Evolutionary conservation across 176 grass and related monocot species (phyloP), one percentile per base, ranked within the genome.

Genomic region (Ensete glaucum): DNA sequence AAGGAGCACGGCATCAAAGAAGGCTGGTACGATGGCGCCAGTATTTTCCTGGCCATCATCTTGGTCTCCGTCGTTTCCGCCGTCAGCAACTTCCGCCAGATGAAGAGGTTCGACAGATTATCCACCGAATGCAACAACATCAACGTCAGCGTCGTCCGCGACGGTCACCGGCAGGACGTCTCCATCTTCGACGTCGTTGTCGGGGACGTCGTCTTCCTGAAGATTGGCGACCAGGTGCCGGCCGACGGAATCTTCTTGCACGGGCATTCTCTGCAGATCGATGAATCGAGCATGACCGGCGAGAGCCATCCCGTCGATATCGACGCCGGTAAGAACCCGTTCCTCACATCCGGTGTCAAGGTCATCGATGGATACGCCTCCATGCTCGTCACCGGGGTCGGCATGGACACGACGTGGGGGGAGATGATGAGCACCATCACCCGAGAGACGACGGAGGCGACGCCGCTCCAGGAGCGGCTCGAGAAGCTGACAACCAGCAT

Each of bases 241-340:
- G 59, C 59, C 19, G 59, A 76, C 9, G 59, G 74, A 27, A 5
- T 76, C 74, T 76, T 76, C 73, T 56, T 76, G 11, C 25, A 76
- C 5, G 74, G 75, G 27, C 75, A 77, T 9, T 77, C 75, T 52
- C 48, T 77, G 19, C 73, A 81, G 79, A 71, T 91, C 56, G 94
- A 98, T 76, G 94, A 98, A 77, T 93, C 94, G 6, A 91, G 88
- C 88, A 91, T 93, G 86, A 97, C 94, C 0, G 94, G 94, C 22
- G 94, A 97, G 83, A 87, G 90, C 5, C 74, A 91, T 54, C 82
- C 90, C 0, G 64, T 91, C 0, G 82, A 87, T 25, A 15, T 91
- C 53, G 79, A 86, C 55, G 76, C 67, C 71, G 62, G 71, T 1
- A 53, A 77, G 56, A 72, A 2, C 64, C 90, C 94, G 10, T 97